Percentiles rank a stretch among this genome's conserved stretches.
Conservation (phyloP, 1,284 basidiomycete species). For the Cutaneotrichosporon cyanovorans region DNA sequence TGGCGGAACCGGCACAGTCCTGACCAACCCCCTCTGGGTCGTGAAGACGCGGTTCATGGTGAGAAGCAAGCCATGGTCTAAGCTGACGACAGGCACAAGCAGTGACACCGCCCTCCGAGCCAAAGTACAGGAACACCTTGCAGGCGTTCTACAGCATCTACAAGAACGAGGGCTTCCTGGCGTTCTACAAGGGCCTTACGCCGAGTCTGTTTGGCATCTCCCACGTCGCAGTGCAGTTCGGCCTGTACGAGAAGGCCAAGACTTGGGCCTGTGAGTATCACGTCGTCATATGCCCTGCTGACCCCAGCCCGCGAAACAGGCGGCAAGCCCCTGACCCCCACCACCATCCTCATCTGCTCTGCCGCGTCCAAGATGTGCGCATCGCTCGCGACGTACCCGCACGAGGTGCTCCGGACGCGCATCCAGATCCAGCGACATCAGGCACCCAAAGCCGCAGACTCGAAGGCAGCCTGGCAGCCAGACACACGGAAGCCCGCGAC, state of each 20-base stretch:
- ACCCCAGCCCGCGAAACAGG: conserved; percentile 40
- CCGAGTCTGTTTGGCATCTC: conserved; percentile 81
- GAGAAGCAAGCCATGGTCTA: conserved; percentile 30
- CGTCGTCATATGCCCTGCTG: background rate
- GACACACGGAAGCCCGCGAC: no score
- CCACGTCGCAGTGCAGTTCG: conserved; percentile 92
- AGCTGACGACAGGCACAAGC: conserved; percentile 35
- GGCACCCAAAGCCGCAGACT: background rate
- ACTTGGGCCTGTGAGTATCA: conserved; percentile 60
- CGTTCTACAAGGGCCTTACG: conserved; percentile 84
- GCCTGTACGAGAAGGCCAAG: conserved; percentile 88
- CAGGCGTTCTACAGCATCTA: conserved; percentile 83
- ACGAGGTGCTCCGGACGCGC: conserved; percentile 88
- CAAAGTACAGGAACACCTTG: conserved; percentile 72
- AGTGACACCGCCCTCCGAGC: conserved; percentile 60
- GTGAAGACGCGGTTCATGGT: conserved; percentile 98
- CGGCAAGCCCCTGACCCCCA: conserved; percentile 54
- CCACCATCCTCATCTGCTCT: conserved; percentile 74
- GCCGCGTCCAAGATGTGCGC: conserved; percentile 88
- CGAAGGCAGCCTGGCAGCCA: background rate
- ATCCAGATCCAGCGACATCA: conserved; percentile 57
- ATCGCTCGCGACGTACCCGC: conserved; percentile 86
- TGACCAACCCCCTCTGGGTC: conserved; percentile 91
- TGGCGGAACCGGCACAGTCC: conserved; percentile 78
- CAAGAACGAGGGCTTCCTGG: conserved; percentile 67